These are phyloP conservation scores for Auriculariales sp. DNA, from an alignment of 768 basidiomycete species.

Conservation along the genomic window DNA sequence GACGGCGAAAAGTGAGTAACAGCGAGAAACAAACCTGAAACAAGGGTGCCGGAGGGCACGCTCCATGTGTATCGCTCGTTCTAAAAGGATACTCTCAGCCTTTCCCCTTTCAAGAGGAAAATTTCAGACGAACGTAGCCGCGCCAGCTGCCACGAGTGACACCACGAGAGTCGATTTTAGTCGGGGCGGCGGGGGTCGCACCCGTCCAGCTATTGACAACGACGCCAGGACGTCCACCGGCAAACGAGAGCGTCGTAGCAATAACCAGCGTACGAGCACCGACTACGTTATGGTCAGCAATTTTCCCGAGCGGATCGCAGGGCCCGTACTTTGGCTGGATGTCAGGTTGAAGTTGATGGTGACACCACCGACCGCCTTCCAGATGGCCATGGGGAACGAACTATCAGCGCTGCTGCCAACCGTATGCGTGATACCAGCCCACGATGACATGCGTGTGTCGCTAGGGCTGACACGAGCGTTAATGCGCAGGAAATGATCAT, in stretches of 20 bases:
- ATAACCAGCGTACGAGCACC: conserved; percentile 33
- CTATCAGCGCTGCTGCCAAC: conserved; percentile 23
- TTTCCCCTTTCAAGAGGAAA: not conserved
- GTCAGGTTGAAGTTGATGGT: conserved; percentile 17
- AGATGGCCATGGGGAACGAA: conserved; percentile 37
- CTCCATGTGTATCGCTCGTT: not conserved
- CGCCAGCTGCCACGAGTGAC: conserved; percentile 39
- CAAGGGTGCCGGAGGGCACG: not conserved
- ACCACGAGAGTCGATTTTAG: conserved; percentile 28
- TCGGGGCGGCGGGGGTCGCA: conserved; percentile 25
- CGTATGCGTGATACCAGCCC: conserved; percentile 33
- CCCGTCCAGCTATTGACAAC: conserved; percentile 30
- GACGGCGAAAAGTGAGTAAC: not conserved
- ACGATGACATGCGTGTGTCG: conserved; percentile 30
- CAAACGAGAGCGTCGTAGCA: conserved; percentile 30
- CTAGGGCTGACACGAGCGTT: conserved; percentile 14
- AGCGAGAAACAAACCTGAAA: not conserved
- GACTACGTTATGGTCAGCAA: conserved; percentile 27
- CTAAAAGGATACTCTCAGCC: conserved; percentile 1
- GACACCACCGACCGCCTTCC: conserved; percentile 31
- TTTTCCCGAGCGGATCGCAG: conserved; percentile 20
- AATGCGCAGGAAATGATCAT: not conserved
- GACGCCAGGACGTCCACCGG: conserved; percentile 31
- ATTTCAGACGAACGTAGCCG: conserved; percentile 11
- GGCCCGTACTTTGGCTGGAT: not conserved